These are phyloP conservation scores for Colletotrichum siamense DNA, from an alignment of 2,329 filamentous ascomycete species.

Conservation along the genomic window DNA sequence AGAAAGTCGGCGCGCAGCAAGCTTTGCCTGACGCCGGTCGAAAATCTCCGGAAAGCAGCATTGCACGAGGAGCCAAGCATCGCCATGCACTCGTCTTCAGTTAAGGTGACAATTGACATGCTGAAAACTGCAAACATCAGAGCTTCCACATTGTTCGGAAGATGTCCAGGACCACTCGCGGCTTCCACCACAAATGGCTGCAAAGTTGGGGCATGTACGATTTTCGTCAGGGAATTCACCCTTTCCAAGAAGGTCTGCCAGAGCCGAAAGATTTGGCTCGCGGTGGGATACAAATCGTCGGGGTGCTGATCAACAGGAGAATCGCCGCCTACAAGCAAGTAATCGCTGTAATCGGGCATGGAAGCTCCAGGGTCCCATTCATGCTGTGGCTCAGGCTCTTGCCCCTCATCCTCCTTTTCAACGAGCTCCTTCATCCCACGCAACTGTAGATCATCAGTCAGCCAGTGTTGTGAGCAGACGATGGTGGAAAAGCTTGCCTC, in stretches of 20 bases:
- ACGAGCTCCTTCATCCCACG: constrained; percentile 4
- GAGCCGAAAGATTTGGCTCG: constrained; percentile 51
- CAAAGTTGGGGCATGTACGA: constrained; percentile 70
- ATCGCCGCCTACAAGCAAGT: not conserved
- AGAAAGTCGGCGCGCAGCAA: constrained; percentile 61
- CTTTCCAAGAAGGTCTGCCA: constrained; percentile 79
- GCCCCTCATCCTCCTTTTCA: not conserved
- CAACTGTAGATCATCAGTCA: not conserved
- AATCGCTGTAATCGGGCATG: constrained; percentile 15
- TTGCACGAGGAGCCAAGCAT: constrained; percentile 53
- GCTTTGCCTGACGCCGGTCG: constrained; percentile 53
- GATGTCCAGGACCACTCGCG: constrained; percentile 24
- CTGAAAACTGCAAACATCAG: constrained; percentile 71
- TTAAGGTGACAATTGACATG: constrained; percentile 61
- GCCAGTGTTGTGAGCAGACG: not conserved
- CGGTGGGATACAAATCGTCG: not conserved
- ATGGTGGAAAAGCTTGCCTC: constrained; percentile 46
- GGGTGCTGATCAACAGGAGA: not conserved
- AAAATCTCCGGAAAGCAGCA: constrained; percentile 55
- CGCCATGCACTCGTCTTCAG: constrained; percentile 59
- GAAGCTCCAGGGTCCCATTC: constrained; percentile 12
- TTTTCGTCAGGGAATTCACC: constrained; percentile 75
- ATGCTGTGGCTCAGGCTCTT: not conserved
- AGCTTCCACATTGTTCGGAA: constrained; percentile 49
- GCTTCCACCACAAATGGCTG: constrained; percentile 34